phyloP scores from a whole-genome alignment of 2,329 filamentous ascomycete species.

The Huntiella bhutanensis region DNA sequence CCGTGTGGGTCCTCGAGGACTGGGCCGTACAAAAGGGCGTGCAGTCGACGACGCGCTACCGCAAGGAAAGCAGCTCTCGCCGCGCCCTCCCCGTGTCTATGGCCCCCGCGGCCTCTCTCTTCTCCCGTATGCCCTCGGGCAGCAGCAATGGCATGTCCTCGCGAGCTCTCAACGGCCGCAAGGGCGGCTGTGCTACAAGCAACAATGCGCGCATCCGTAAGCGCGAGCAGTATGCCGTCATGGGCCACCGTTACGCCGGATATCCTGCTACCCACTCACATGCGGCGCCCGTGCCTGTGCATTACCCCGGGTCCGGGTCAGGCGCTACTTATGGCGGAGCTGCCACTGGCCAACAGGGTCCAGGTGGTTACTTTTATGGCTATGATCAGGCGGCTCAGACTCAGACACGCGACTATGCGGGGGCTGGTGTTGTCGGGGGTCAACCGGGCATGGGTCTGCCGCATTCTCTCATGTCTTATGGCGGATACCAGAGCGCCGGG shows the following conservation, averaged over 20 bases:
- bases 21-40: conserved; percentile 54
- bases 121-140: background rate
- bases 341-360: background rate
- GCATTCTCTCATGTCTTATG: conserved; percentile 2
- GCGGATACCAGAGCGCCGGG: background rate
- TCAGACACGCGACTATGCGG: background rate
- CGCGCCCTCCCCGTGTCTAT: conserved; percentile 6
- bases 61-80: conserved; percentile 28
- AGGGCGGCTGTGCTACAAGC: conserved; percentile 19
- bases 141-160: conserved; percentile 12
- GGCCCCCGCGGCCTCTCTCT: background rate
- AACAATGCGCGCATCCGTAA: conserved; percentile 12
- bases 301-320: conserved; percentile 5
- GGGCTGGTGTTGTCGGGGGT: background rate
- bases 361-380: background rate
- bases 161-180: conserved; percentile 18
- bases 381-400: background rate
- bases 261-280: conserved; percentile 2
- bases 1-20: conserved; percentile 58
- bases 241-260: background rate
- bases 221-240: conserved; percentile 3
- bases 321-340: conserved; percentile 5
- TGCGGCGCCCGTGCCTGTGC: background rate
- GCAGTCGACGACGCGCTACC: conserved; percentile 68
- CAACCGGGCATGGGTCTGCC: background rate